A percentile compares a stretch with the other conserved stretches of the same genome.
Conservation (phyloP, 78 protist genomes). For the Dictyostelium citrinum region DNA sequence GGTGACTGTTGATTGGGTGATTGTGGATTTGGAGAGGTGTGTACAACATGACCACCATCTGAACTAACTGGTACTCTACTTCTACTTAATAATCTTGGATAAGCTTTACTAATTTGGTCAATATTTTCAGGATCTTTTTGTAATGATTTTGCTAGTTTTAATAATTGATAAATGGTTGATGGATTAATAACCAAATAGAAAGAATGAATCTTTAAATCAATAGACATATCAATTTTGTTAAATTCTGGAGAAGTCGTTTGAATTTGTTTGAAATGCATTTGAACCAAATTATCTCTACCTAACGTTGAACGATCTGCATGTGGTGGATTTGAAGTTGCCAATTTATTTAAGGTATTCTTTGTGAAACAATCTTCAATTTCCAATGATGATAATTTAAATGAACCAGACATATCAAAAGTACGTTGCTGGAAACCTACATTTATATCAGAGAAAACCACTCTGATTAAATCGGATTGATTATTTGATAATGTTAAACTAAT, state of each 20-base stretch:
- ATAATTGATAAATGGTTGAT: constrained; percentile 46
- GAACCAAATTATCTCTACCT: background rate
- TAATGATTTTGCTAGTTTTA: constrained; percentile 22
- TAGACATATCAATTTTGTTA: constrained; percentile 7
- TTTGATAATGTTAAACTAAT: constrained; percentile 13
- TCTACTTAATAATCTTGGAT: background rate
- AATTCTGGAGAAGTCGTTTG: constrained; percentile 55
- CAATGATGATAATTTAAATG: background rate
- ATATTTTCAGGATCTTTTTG: background rate
- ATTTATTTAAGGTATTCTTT: constrained; percentile 27
- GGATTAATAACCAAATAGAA: constrained; percentile 73
- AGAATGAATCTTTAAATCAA: constrained; percentile 10
- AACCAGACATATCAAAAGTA: constrained; percentile 52
- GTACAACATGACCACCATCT: background rate
- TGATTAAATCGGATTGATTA: constrained; percentile 28
- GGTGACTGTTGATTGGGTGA: background rate
- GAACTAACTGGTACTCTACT: background rate
- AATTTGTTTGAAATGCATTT: constrained; percentile 40
- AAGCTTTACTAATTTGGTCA: background rate
- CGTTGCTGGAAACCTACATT: constrained; percentile 15
- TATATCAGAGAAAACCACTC: background rate
- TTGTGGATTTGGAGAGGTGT: background rate
- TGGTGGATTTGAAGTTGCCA: constrained; percentile 62
- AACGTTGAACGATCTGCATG: background rate
- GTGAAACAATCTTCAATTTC: constrained; percentile 58